Percentiles rank a stretch among this genome's conserved stretches.
These are phyloP conservation scores for Pichia cephalocereana DNA, from an alignment of 805 yeast species.

Conservation along the genomic window DNA sequence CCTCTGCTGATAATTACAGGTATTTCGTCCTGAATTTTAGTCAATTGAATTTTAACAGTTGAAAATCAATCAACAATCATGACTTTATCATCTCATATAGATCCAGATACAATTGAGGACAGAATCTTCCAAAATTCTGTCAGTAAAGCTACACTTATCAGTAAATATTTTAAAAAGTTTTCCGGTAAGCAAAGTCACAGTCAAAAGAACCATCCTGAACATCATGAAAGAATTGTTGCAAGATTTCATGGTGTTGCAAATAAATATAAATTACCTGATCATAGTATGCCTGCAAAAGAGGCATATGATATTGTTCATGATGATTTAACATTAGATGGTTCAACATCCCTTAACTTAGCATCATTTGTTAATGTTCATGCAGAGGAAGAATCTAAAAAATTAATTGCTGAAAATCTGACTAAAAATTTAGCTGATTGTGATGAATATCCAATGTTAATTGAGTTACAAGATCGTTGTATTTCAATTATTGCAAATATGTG, in stretches of 20 bases:
- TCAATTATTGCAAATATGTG: constrained; percentile 72
- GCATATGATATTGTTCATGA: constrained; percentile 61
- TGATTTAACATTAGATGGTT: constrained; percentile 76
- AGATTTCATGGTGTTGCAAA: constrained; percentile 30
- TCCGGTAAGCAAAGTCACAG: constrained; percentile 4
- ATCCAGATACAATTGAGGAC: constrained; percentile 34
- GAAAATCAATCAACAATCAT: constrained; percentile 15
- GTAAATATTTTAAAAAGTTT: constrained; percentile 13
- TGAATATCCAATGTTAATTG: constrained; percentile 82
- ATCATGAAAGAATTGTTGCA: constrained; percentile 14
- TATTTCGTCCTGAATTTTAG: too few relatives aligned
- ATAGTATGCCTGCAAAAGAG: constrained; percentile 41
- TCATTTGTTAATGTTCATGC: constrained; percentile 77
- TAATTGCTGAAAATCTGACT: constrained; percentile 62
- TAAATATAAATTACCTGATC: constrained; percentile 51
- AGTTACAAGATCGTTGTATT: constrained; percentile 72
- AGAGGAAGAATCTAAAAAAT: constrained; percentile 41
- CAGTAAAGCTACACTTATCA: constrained; percentile 6
- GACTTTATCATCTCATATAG: constrained; percentile 38
- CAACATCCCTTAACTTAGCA: constrained; percentile 76
- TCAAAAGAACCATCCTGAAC: neutral
- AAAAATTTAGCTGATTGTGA: constrained; percentile 90
- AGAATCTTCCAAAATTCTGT: constrained; percentile 20
- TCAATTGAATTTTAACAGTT: too few relatives aligned
- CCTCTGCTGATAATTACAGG: too few relatives aligned